Evolutionary conservation across 805 yeast species (phyloP).

Genomic region (Scheffersomyces amazonensis): DNA sequence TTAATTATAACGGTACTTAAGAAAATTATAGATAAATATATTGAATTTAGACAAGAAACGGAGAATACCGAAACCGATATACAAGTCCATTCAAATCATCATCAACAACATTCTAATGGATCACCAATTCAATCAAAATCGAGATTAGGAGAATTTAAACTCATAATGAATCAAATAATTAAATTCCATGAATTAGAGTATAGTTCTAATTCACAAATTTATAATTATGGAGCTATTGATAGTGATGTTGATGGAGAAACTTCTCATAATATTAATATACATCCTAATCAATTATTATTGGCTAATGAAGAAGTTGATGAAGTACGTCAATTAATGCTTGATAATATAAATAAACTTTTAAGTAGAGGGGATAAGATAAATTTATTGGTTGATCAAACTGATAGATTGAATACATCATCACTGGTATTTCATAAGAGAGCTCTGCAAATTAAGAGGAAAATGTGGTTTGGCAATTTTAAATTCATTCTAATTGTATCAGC

Average conservation of each 20-base stretch:
- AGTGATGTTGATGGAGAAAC: slow-evolving; percentile 13
- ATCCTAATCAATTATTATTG: slow-evolving; percentile 36
- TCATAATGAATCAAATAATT: slow-evolving; percentile 55
- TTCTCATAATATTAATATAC: slow-evolving; percentile 18
- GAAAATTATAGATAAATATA: slow-evolving; percentile 49
- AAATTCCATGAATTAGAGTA: slow-evolving; percentile 49
- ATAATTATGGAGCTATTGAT: slow-evolving; percentile 32
- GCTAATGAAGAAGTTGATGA: slow-evolving; percentile 59
- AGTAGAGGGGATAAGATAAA: slow-evolving; percentile 77
- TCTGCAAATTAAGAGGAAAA: slow-evolving; percentile 53
- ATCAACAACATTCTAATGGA: background rate
- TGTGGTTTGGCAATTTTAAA: slow-evolving; percentile 67
- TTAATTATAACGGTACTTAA: slow-evolving; percentile 48
- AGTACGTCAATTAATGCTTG: slow-evolving; percentile 66
- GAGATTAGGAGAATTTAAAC: slow-evolving; percentile 50
- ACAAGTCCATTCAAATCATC: background rate
- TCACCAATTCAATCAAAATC: slow-evolving; percentile 11
- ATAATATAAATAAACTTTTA: slow-evolving; percentile 67
- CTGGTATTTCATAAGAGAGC: slow-evolving; percentile 70
- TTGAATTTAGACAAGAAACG: slow-evolving; percentile 34
- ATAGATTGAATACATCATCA: slow-evolving; percentile 63
- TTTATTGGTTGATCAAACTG: slow-evolving; percentile 74
- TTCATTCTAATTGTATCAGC: slow-evolving; percentile 29
- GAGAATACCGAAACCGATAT: slow-evolving; percentile 9
- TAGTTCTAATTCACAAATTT: slow-evolving; percentile 27